These are phyloP conservation scores for Boehmeria nivea DNA, from an alignment of 306 rosid genomes.

Conservation along the genomic window DNA sequence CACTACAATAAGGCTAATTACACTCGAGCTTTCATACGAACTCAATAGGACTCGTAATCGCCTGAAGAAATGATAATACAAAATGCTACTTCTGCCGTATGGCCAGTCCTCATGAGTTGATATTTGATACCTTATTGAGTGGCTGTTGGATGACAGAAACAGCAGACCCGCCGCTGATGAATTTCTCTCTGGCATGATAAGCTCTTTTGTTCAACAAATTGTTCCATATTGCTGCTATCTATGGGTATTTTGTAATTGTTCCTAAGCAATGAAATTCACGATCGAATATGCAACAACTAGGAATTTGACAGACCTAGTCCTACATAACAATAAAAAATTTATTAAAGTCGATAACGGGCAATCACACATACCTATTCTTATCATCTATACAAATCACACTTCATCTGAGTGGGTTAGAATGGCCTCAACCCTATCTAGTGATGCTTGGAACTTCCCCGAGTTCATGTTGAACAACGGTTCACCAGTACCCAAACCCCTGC, in stretches of 20 bases:
- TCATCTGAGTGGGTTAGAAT: constrained; percentile 63
- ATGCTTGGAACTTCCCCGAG: constrained; percentile 72
- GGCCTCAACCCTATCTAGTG: constrained; percentile 90
- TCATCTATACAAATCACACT: constrained; percentile 20
- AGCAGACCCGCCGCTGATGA: background rate
- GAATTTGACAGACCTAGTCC: background rate
- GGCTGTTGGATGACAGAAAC: constrained; percentile 15
- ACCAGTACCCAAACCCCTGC: constrained; percentile 78
- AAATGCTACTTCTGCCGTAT: too few species aligned
- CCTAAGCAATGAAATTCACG: constrained; percentile 6
- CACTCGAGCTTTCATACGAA: too few species aligned
- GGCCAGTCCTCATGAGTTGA: background rate
- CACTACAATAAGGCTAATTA: too few species aligned
- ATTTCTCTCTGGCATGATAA: constrained; percentile 5
- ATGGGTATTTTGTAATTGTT: constrained; percentile 5
- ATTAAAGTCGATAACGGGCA: constrained; percentile 24
- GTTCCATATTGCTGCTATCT: too few species aligned
- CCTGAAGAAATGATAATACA: too few species aligned
- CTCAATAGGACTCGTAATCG: too few species aligned
- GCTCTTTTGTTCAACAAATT: constrained; percentile 9
- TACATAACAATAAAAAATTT: background rate
- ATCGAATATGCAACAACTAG: too few species aligned
- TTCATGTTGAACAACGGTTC: constrained; percentile 90
- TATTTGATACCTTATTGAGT: background rate
- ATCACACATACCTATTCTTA: background rate